Evolutionary conservation across 352 stramenopile genomes (phyloP).

Genomic region (Globisporangium yorkense): DNA sequence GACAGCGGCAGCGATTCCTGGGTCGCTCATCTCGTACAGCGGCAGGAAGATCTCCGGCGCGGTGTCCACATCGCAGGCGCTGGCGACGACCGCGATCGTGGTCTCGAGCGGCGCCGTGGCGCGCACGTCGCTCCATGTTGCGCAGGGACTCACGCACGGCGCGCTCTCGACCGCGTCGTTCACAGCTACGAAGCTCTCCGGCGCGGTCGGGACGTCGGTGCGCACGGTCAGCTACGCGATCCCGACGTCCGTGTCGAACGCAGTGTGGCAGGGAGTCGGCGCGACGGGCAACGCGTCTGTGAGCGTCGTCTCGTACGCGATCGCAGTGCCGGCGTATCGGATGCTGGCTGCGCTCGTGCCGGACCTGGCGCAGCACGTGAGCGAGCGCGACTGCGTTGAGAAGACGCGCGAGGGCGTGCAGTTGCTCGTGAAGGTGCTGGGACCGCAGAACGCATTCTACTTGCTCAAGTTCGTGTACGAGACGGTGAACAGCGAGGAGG

Average conservation of each 20-base stretch:
- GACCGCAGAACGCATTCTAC: constrained; percentile 71
- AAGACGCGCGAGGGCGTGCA: constrained; percentile 41
- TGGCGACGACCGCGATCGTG: constrained; percentile 53
- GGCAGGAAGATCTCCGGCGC: constrained; percentile 52
- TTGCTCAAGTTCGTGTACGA: constrained; percentile 68
- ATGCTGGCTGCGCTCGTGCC: constrained; percentile 50
- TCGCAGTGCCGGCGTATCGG: constrained; percentile 61
- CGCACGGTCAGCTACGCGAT: constrained; percentile 49
- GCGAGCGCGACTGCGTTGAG: constrained; percentile 49
- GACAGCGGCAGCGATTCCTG: constrained; percentile 46
- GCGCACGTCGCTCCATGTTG: constrained; percentile 50
- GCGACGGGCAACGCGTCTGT: constrained; percentile 53
- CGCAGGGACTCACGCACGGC: constrained; percentile 35
- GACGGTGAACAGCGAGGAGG: constrained; percentile 69
- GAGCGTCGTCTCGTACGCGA: constrained; percentile 53
- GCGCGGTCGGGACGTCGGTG: constrained; percentile 46
- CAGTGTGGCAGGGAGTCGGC: constrained; percentile 55
- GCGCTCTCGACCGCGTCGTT: constrained; percentile 52
- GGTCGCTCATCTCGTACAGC: constrained; percentile 40
- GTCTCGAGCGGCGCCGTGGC: constrained; percentile 41
- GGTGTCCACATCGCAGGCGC: constrained; percentile 46
- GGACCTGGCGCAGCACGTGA: constrained; percentile 31
- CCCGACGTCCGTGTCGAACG: constrained; percentile 50
- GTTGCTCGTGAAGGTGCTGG: constrained; percentile 47
- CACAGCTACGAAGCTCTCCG: constrained; percentile 41